Conservation (phyloP, 331 rosid species). For the Quercus phellos region DNA sequence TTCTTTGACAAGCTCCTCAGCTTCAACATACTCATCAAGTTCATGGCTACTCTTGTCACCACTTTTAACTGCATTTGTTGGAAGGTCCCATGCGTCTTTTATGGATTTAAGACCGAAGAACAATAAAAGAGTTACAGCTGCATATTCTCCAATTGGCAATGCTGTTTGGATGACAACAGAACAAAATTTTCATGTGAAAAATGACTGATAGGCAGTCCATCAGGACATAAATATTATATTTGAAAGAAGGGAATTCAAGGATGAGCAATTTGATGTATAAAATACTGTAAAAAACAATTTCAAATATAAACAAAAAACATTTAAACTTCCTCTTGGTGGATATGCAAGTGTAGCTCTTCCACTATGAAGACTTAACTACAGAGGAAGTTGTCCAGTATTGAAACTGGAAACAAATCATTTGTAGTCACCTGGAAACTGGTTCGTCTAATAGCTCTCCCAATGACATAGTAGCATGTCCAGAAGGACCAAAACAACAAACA, state of each 20-base stretch:
- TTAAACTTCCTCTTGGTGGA: not conserved
- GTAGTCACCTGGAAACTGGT: not conserved
- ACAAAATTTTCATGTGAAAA: not conserved
- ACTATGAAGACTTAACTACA: not conserved
- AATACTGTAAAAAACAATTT: not conserved
- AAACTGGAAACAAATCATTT: constrained; percentile 5
- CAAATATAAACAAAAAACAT: not conserved
- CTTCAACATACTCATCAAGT: constrained; percentile 80
- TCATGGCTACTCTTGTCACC: constrained; percentile 56
- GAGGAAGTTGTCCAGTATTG: not conserved
- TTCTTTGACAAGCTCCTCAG: constrained; percentile 91
- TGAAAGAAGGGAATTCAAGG: not conserved
- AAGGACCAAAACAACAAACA: not conserved
- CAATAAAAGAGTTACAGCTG: constrained; percentile 88
- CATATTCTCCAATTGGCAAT: constrained; percentile 95
- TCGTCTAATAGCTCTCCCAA: not conserved
- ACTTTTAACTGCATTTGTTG: constrained; percentile 44
- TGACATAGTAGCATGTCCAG: not conserved
- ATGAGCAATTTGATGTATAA: not conserved
- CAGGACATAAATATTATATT: constrained; percentile 9
- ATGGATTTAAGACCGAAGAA: constrained; percentile 89
- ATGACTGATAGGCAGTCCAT: not conserved
- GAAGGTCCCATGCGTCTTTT: constrained; percentile 96
- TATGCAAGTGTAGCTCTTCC: not conserved
- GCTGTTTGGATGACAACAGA: constrained; percentile 49